A percentile compares a stretch with the other conserved stretches of the same genome.
phyloP scores from a whole-genome alignment of 495 filamentous ascomycete species.

The Hyphodiscus hymeniophilus region DNA sequence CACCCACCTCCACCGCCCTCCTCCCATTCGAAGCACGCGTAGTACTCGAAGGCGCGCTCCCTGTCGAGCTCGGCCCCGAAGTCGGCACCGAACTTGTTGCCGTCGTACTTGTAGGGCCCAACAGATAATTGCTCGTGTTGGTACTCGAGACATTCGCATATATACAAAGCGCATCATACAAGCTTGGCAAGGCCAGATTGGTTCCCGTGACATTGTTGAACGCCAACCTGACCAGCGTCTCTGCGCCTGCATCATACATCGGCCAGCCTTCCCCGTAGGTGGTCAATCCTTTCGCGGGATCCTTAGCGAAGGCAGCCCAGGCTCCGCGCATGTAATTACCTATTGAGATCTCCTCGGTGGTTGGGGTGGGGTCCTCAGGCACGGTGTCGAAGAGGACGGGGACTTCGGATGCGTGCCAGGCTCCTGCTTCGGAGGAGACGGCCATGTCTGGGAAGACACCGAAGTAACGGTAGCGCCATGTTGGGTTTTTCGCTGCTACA shows the following conservation, averaged over 20 bases:
- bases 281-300: constrained; percentile 35
- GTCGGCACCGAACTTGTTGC: background rate
- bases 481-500: constrained; percentile 26
- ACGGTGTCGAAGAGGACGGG: constrained; percentile 16
- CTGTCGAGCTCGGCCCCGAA: background rate
- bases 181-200: constrained; percentile 2
- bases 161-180: constrained; percentile 8
- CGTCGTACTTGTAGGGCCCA: background rate
- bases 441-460: constrained; percentile 38
- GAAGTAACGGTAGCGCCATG: constrained; percentile 45
- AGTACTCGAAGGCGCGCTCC: too few species aligned
- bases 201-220: constrained; percentile 20
- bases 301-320: constrained; percentile 43
- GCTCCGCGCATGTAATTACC: constrained; percentile 34
- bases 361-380: constrained; percentile 4
- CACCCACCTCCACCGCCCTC: too few species aligned
- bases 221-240: constrained; percentile 18
- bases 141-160: background rate
- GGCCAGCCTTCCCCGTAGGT: constrained; percentile 32
- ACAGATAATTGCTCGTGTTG: too few species aligned
- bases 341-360: constrained; percentile 26
- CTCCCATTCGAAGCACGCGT: too few species aligned
- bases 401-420: constrained; percentile 38
- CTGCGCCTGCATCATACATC: constrained; percentile 14
- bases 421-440: constrained; percentile 33